phyloP scores from a whole-genome alignment of 2,329 filamentous ascomycete genomes.

The Botrytis fabae region DNA sequence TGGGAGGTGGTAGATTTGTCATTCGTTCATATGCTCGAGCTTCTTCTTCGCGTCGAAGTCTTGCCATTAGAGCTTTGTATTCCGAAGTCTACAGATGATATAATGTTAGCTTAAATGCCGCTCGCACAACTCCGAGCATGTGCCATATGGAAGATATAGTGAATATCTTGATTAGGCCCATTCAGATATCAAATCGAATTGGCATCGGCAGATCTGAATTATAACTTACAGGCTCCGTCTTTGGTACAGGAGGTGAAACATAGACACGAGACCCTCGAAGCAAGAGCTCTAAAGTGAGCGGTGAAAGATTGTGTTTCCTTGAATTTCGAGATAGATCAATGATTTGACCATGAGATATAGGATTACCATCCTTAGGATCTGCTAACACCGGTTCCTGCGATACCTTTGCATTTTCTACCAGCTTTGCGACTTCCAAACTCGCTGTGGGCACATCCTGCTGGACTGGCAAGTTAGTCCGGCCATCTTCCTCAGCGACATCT shows the following conservation, averaged over 20 bases:
- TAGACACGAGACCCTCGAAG: conserved; percentile 73
- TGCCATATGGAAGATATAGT: background rate
- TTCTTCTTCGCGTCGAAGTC: conserved; percentile 81
- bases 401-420: background rate
- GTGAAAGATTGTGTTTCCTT: conserved; percentile 40
- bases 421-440: background rate
- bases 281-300: conserved; percentile 64
- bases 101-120: conserved; percentile 22
- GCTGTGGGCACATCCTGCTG: background rate
- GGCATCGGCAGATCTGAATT: background rate
- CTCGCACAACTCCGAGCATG: background rate
- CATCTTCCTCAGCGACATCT: background rate
- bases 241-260: conserved; percentile 75
- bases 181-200: background rate
- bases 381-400: conserved; percentile 50
- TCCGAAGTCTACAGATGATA: conserved; percentile 61
- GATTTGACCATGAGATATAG: conserved; percentile 71
- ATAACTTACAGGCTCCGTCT: conserved; percentile 68
- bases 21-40: conserved; percentile 79
- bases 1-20: conserved; percentile 58
- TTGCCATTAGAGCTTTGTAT: conserved; percentile 85
- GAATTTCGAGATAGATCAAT: conserved; percentile 60
- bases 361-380: conserved; percentile 54
- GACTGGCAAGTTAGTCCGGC: background rate
- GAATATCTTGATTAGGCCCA: background rate